phyloP scores from a whole-genome alignment of 768 basidiomycete genomes.

The Nidula microcarpa region DNA sequence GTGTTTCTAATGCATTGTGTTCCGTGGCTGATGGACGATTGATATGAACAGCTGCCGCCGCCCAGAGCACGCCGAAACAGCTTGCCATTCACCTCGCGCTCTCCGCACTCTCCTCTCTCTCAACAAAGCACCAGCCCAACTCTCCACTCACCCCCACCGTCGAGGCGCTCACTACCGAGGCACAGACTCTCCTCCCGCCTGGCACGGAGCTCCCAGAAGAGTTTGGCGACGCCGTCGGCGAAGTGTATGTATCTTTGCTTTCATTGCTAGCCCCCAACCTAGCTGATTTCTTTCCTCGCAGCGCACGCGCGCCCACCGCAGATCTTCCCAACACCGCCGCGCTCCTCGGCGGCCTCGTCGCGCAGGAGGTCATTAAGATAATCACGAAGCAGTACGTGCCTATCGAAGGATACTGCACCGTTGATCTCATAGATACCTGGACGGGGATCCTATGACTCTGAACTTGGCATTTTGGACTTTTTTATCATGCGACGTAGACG shows the following conservation, averaged over 20 bases:
- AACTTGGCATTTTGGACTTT: not conserved
- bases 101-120: constrained; percentile 48
- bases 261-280: not conserved
- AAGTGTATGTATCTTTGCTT: constrained; percentile 56
- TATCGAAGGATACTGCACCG: constrained; percentile 76
- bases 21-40: constrained; percentile 4
- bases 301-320: constrained; percentile 74
- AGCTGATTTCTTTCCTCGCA: constrained; percentile 22
- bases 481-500: not conserved
- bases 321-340: constrained; percentile 94
- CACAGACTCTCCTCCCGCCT: constrained; percentile 46
- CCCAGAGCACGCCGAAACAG: constrained; percentile 45
- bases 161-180: constrained; percentile 51
- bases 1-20: not conserved
- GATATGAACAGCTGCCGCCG: constrained; percentile 31
- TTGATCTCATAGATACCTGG: constrained; percentile 83
- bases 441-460: constrained; percentile 50
- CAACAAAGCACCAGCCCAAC: constrained; percentile 20
- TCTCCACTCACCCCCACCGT: constrained; percentile 32
- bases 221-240: constrained; percentile 62
- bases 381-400: constrained; percentile 96
- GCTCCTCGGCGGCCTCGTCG: constrained; percentile 88
- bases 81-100: constrained; percentile 70
- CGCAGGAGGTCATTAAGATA: constrained; percentile 97
- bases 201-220: constrained; percentile 50